Evolutionary conservation across 164 flowering plant genomes (phyloP), one percentile per base, ranked within the genome.

Genomic region (Aristolochia contorta): DNA sequence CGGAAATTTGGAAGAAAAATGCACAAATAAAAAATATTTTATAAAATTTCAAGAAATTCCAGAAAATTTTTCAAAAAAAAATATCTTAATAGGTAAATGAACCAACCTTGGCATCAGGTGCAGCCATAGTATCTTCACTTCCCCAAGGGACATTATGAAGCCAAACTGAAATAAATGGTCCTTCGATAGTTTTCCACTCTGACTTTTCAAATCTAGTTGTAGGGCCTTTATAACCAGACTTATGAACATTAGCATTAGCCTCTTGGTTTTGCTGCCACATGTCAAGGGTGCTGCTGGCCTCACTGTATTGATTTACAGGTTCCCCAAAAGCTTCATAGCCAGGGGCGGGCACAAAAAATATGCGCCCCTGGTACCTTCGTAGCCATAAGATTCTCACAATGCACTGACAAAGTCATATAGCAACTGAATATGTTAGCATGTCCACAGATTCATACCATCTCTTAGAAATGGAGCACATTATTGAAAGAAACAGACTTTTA

Each of bases 121-220:
- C 97, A 47, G 95, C 84, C 89, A 79, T 72, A 57, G 85, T 65
- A 58, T 77, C 79, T 78, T 88, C 93, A 75, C 69, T 70, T 8
- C 83, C 97, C 99, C 97, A 93, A 46, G 96, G 93, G 24, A 94
- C 99, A 76, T 94, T 94, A 56, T 88, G 99, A 69, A 94, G 91
- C 97, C 97, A 94, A 61, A 91, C 71, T 23, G 91, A 88, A 75
- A 94, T 69, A 77, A 94, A 94, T 19, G 99, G 99, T 46, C 99
- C 97, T 50, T 75, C 64, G 64, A 88, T 70, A 45, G 78, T 75
- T 65, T 89, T 79, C 99, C 99, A 93, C 3, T 80, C 77, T 57
- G 65, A 64, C 56, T 71, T 65, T 58, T 80, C 79, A 33, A 70
- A 63, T 62, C 69, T 67, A 49, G 71, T 20, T 49, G 59, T 25